phyloP scores from a whole-genome alignment of 1,139 yeast genomes.

The Debaryomycetaceae sp. region DNA sequence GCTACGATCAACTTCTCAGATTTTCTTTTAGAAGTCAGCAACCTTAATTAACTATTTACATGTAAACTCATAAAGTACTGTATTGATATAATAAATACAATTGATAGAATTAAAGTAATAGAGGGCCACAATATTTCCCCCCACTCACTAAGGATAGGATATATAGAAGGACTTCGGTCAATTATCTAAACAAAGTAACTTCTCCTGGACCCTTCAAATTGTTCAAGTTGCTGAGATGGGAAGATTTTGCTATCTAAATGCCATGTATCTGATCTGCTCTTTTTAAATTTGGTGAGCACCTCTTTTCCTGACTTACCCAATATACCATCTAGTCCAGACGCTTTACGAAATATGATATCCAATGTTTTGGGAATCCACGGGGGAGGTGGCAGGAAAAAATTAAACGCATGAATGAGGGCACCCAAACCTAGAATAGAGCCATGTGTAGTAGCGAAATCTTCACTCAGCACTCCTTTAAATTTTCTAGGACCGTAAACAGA shows the following conservation, averaged over 20 bases:
- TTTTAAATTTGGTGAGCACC: constrained; percentile 78
- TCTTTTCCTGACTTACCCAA: constrained; percentile 86
- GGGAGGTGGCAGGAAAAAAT: constrained; percentile 91
- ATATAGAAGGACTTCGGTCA: too few species aligned
- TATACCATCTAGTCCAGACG: constrained; percentile 68
- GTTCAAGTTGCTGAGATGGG: constrained; percentile 77
- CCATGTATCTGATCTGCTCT: constrained; percentile 96
- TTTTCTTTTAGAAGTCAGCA: constrained; percentile 63
- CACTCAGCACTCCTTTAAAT: constrained; percentile 29
- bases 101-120: not conserved
- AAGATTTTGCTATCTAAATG: constrained; percentile 80
- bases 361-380: constrained; percentile 79
- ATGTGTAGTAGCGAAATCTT: constrained; percentile 56
- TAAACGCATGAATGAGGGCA: constrained; percentile 84
- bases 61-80: not conserved
- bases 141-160: too few species aligned
- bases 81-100: not conserved
- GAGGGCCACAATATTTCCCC: not conserved
- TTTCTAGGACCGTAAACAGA: constrained; percentile 27
- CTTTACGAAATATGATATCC: constrained; percentile 64
- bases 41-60: constrained; percentile 11
- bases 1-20: constrained; percentile 78
- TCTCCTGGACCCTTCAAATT: constrained; percentile 89
- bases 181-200: constrained; percentile 70
- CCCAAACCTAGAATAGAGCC: constrained; percentile 91